A percentile compares a stretch with the other conserved stretches of the same genome.
Evolutionary conservation across 225 moss, liverwort and hornwort genomes (phyloP).

Genomic region (Anthoceros angustus): DNA sequence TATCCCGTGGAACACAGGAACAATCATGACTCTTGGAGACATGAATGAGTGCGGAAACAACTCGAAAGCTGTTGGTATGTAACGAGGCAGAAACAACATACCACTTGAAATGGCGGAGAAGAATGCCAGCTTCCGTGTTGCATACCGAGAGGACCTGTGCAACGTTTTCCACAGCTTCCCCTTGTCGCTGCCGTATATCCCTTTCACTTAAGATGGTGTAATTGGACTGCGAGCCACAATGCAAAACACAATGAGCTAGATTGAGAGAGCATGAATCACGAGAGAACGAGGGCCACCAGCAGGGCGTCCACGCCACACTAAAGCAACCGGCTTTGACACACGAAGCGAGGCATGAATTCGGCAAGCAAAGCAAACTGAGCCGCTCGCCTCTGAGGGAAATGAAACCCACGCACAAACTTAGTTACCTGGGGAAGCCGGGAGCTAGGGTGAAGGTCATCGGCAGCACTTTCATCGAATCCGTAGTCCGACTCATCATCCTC

Average conservation of each 20-base stretch:
- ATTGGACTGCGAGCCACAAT: slow-evolving; percentile 37
- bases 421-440: slow-evolving; percentile 45
- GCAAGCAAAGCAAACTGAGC: neutral
- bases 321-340: neutral
- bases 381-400: neutral
- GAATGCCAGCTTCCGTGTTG: slow-evolving; percentile 63
- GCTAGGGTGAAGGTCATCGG: slow-evolving; percentile 44
- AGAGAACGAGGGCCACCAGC: too few relatives aligned
- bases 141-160: slow-evolving; percentile 79
- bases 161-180: slow-evolving; percentile 55
- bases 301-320: neutral
- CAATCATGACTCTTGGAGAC: neutral
- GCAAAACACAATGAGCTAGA: neutral
- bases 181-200: slow-evolving; percentile 73
- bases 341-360: neutral
- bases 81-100: neutral
- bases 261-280: neutral
- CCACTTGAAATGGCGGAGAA: slow-evolving; percentile 88
- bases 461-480: slow-evolving; percentile 53
- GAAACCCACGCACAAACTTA: neutral
- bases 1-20: neutral
- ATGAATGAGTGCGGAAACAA: neutral
- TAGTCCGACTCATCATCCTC: slow-evolving; percentile 59
- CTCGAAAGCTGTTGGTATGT: neutral
- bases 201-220: slow-evolving; percentile 83